Evolutionary conservation across 768 basidiomycete species (phyloP).

Genomic region (Suillus bovinus): DNA sequence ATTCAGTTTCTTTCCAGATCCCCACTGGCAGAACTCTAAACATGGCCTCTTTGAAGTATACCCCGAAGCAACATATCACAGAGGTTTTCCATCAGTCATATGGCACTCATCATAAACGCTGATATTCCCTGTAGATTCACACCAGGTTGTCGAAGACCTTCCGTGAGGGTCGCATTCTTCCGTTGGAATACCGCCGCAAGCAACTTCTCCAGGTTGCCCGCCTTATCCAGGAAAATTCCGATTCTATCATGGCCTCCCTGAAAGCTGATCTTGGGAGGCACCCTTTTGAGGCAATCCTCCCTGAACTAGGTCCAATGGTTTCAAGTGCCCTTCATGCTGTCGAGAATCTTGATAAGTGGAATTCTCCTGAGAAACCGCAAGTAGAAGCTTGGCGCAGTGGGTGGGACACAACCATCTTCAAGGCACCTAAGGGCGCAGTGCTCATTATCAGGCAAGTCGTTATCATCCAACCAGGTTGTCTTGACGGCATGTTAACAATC

Average conservation of each 20-base stretch:
- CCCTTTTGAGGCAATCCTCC: slow-evolving; percentile 16
- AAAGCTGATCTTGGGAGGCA: slow-evolving; percentile 31
- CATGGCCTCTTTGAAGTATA: slow-evolving; percentile 4
- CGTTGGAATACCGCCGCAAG: slow-evolving; percentile 53
- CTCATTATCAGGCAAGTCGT: slow-evolving; percentile 51
- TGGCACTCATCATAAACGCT: not conserved
- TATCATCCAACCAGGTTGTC: not conserved
- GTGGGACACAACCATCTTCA: slow-evolving; percentile 51
- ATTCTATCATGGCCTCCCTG: slow-evolving; percentile 44
- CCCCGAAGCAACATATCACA: not conserved
- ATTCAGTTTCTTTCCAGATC: no score
- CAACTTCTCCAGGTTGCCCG: slow-evolving; percentile 61
- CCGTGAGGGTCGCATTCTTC: slow-evolving; percentile 41
- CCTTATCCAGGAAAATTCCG: slow-evolving; percentile 58
- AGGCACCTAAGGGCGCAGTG: slow-evolving; percentile 57
- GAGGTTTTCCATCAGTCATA: not conserved
- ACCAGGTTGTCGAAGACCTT: slow-evolving; percentile 43
- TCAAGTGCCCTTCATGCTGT: slow-evolving; percentile 41
- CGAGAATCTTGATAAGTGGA: slow-evolving; percentile 56
- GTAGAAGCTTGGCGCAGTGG: slow-evolving; percentile 41
- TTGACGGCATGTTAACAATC: not conserved
- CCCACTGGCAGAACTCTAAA: no score
- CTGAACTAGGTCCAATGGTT: slow-evolving; percentile 32
- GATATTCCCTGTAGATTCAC: slow-evolving; percentile 21
- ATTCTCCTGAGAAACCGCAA: slow-evolving; percentile 38